These are phyloP conservation scores for Anastatica hierochuntica DNA, from an alignment of 345 rosid genomes.

Conservation along the genomic window DNA sequence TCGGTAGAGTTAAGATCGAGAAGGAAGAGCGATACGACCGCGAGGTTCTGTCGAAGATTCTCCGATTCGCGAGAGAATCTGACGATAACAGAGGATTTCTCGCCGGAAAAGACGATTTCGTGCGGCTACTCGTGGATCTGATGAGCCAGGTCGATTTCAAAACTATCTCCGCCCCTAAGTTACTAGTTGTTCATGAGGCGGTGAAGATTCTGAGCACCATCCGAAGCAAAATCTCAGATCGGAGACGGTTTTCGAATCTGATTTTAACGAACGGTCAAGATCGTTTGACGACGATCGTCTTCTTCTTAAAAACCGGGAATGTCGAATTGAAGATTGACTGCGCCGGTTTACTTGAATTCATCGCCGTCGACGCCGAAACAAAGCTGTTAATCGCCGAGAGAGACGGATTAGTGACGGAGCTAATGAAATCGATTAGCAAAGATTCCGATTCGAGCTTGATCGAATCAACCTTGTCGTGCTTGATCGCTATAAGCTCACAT, in stretches of 20 bases:
- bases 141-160: slow-evolving; percentile 29
- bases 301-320: slow-evolving; percentile 34
- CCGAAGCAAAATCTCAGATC: slow-evolving; percentile 28
- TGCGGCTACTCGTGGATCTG: slow-evolving; percentile 40
- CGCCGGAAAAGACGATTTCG: slow-evolving; percentile 50
- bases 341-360: slow-evolving; percentile 42
- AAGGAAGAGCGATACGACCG: slow-evolving; percentile 7
- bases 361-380: slow-evolving; percentile 52
- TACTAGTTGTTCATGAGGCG: slow-evolving; percentile 37
- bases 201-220: slow-evolving; percentile 45
- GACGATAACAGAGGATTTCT: slow-evolving; percentile 51
- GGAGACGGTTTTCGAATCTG: slow-evolving; percentile 30
- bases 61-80: slow-evolving; percentile 41
- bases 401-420: slow-evolving; percentile 40
- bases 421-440: slow-evolving; percentile 29
- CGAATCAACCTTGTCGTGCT: slow-evolving; percentile 48
- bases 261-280: slow-evolving; percentile 29
- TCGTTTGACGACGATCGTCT: slow-evolving; percentile 36
- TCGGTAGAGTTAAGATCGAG: slow-evolving; percentile 24
- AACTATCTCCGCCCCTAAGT: slow-evolving; percentile 9
- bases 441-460: slow-evolving; percentile 37
- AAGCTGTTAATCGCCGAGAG: slow-evolving; percentile 47
- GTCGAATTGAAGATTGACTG: slow-evolving; percentile 41
- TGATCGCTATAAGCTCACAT: slow-evolving; percentile 38
- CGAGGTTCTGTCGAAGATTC: slow-evolving; percentile 29